Evolutionary conservation across 2,329 filamentous ascomycete species (phyloP), one percentile per base, ranked within the genome.

Genomic region (Immersiporthe knoxdaviesiana): DNA sequence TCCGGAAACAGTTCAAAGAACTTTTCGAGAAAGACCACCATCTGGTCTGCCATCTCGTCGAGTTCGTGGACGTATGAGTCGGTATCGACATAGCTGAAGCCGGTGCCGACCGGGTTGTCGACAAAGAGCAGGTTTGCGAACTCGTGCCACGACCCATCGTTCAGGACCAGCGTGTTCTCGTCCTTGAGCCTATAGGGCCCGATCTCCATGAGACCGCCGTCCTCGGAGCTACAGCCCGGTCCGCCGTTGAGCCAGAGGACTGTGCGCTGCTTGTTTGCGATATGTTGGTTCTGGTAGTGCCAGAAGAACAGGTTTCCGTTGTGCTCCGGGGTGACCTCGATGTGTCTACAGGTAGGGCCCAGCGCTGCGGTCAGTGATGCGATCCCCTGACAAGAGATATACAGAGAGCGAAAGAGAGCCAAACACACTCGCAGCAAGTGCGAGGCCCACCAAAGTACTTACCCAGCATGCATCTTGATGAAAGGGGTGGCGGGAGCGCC

Each of bases 391-490:
- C 30, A 16, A 62, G 41, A n/a, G n/a, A n/a, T n/a, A n/a, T n/a
- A n/a, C n/a, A n/a, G n/a, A n/a, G n/a, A n/a, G n/a, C n/a, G n/a
- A n/a, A 8, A 12, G 39, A 27, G 21, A n/a, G 39, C 16, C 41
- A 21, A 18, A n/a, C 41, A 21, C 30, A 8, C 18, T n/a, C 59
- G 35, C 39, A 41, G 8, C 2, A 21, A 59, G 30, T n/a, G n/a
- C n/a, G 27, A 56, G 47, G 30, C 10, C 2, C 2, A 14, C 39
- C 66, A 37, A 37, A 59, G 30, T 39, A 81, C 91, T 84, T 84
- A 97, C 93, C 96, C 96, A 83, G 96, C 95, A 85, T 98, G 96
- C 95, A 98, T 98, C 85, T 97, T 97, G 77, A 97, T 82, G 71
- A 93, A 81, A 50, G 93, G 90, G 27, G 88, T 91, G 74, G 89